These are phyloP conservation scores for Neurospora crassa DNA, from an alignment of 2,329 filamentous ascomycete genomes.

Conservation along the genomic window DNA sequence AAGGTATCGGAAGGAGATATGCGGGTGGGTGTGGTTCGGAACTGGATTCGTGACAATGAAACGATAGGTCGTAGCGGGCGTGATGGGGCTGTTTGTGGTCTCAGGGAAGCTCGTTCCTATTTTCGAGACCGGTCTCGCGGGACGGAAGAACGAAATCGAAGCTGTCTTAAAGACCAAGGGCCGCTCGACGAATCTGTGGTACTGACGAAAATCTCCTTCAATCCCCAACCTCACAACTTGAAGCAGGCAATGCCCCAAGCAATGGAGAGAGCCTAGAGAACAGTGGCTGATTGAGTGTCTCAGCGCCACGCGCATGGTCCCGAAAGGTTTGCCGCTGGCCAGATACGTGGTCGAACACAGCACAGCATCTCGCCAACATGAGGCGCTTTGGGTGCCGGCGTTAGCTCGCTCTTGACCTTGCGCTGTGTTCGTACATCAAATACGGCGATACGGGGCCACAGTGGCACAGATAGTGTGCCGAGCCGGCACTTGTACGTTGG, in stretches of 20 bases:
- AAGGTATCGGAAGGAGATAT: background rate
- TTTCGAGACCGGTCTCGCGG: background rate
- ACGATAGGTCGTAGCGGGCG: background rate
- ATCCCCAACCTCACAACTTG: background rate
- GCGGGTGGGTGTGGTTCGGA: background rate
- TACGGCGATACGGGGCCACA: background rate
- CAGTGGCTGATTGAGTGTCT: background rate
- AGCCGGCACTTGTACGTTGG: background rate
- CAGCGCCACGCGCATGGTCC: background rate
- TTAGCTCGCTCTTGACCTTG: background rate
- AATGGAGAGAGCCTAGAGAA: no score
- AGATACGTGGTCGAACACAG: background rate
- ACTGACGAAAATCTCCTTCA: background rate
- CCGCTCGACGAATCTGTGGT: background rate
- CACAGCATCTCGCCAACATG: background rate
- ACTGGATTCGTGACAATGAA: background rate
- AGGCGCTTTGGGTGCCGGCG: background rate
- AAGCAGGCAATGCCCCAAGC: background rate
- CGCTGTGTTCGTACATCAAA: background rate
- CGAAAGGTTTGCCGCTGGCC: background rate
- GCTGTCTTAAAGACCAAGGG: background rate
- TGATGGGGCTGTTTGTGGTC: background rate
- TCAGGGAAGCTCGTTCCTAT: background rate
- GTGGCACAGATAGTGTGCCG: background rate
- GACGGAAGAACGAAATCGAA: background rate